Evolutionary conservation across 345 rosid species (phyloP).

Genomic region (Durio zibethinus): DNA sequence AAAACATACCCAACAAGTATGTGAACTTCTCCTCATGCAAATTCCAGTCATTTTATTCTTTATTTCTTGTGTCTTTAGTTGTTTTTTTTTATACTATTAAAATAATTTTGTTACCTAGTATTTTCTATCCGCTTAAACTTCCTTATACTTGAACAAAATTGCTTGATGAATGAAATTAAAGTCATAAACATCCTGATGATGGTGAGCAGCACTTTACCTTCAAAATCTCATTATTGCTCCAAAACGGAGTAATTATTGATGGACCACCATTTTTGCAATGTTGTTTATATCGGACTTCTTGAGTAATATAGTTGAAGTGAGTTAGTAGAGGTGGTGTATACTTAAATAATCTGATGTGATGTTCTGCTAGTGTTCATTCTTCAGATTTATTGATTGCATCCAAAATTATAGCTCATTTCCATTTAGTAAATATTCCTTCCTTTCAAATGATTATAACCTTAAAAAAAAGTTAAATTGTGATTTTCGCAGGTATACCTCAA

Average conservation of each 20-base stretch:
- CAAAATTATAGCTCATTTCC: background rate
- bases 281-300: background rate
- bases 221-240: background rate
- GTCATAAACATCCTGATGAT: background rate
- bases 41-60: background rate
- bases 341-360: background rate
- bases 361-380: background rate
- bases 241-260: background rate
- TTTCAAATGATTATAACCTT: constrained; percentile 3
- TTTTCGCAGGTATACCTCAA: constrained; percentile 62
- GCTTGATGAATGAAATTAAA: background rate
- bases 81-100: background rate
- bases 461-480: constrained; percentile 3
- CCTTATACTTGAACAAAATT: background rate
- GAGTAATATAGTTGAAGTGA: background rate
- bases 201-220: background rate
- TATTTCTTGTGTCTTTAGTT: background rate
- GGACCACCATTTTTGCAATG: background rate
- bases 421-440: background rate
- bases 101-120: background rate
- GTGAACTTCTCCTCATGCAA: constrained; percentile 19
- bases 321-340: background rate
- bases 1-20: constrained; percentile 97
- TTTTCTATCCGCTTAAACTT: background rate
- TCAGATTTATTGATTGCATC: constrained; percentile 2